These are phyloP conservation scores for Sungouiella thailandica DNA, from an alignment of 805 yeast species.

Conservation along the genomic window DNA sequence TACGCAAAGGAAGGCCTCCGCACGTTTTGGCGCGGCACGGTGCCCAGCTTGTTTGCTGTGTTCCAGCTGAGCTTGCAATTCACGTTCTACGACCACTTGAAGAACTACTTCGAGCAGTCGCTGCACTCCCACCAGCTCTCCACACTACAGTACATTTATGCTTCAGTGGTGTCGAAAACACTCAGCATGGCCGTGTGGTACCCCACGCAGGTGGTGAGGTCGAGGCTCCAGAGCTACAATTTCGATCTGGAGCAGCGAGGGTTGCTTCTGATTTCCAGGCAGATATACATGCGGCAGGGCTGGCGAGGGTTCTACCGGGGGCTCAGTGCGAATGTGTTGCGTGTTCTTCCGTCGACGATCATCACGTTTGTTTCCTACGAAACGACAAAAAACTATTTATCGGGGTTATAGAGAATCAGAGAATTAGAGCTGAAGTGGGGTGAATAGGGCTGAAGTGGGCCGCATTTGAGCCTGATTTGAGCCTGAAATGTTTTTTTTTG, in stretches of 20 bases:
- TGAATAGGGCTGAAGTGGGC: too few species aligned
- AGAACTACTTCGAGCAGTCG: constrained; percentile 27
- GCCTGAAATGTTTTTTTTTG: too few species aligned
- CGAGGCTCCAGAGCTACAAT: constrained; percentile 58
- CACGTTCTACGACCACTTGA: constrained; percentile 76
- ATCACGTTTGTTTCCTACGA: constrained; percentile 87
- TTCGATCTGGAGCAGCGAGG: constrained; percentile 18
- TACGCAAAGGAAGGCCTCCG: constrained; percentile 49
- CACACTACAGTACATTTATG: constrained; percentile 54
- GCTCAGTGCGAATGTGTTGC: constrained; percentile 62
- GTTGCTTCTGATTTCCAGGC: constrained; percentile 26
- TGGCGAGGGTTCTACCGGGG: constrained; percentile 78
- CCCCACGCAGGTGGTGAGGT: constrained; percentile 77
- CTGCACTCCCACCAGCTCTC: constrained; percentile 25
- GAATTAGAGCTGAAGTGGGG: background rate
- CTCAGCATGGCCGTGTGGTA: constrained; percentile 64
- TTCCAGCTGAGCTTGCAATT: constrained; percentile 88
- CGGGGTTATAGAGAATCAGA: background rate
- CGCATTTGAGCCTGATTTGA: too few species aligned
- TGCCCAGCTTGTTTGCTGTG: constrained; percentile 76
- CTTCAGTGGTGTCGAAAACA: constrained; percentile 67
- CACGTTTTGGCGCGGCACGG: constrained; percentile 69
- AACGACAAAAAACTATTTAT: constrained; percentile 20
- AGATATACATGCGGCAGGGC: constrained; percentile 40
- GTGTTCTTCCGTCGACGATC: constrained; percentile 92